phyloP scores from a whole-genome alignment of 768 basidiomycete genomes.

The Collybia sordida region DNA sequence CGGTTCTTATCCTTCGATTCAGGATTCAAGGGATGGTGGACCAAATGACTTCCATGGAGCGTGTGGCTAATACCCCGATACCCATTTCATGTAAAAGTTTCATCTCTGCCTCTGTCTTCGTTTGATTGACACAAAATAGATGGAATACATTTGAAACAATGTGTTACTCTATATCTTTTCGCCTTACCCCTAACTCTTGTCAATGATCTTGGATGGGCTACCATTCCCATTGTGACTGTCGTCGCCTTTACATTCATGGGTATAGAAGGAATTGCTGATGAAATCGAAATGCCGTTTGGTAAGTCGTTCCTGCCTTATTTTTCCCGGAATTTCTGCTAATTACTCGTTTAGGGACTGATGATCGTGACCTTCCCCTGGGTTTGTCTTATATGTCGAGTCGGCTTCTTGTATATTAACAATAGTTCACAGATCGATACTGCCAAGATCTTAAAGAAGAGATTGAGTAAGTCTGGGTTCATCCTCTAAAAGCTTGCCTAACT shows the following conservation, averaged over 20 bases:
- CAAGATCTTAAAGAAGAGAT: conserved; percentile 85
- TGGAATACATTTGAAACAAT: conserved; percentile 92
- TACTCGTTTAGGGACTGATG: conserved; percentile 49
- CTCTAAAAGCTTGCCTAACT: conserved; percentile 5
- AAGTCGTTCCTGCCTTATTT: conserved; percentile 14
- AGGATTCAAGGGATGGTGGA: conserved; percentile 84
- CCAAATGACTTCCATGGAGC: conserved; percentile 83
- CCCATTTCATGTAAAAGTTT: conserved; percentile 63
- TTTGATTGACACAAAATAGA: conserved; percentile 37
- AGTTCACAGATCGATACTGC: conserved; percentile 70
- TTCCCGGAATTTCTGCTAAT: not conserved
- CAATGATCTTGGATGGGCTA: conserved; percentile 78
- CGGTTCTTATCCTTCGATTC: conserved; percentile 7
- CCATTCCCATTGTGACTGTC: conserved; percentile 82
- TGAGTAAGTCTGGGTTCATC: conserved; percentile 46
- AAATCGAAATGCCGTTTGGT: conserved; percentile 97
- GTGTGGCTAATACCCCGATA: conserved; percentile 87
- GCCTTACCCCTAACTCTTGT: conserved; percentile 87
- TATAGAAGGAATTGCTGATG: conserved; percentile 93
- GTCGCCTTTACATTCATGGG: conserved; percentile 92
- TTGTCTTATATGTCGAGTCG: conserved; percentile 12
- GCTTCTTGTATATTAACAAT: not conserved
- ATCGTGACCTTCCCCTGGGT: conserved; percentile 77
- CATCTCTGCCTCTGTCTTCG: not conserved
- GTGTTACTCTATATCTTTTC: conserved; percentile 90